Conservation (phyloP, 805 yeast species). For the Wickerhamiella dianesei region DNA sequence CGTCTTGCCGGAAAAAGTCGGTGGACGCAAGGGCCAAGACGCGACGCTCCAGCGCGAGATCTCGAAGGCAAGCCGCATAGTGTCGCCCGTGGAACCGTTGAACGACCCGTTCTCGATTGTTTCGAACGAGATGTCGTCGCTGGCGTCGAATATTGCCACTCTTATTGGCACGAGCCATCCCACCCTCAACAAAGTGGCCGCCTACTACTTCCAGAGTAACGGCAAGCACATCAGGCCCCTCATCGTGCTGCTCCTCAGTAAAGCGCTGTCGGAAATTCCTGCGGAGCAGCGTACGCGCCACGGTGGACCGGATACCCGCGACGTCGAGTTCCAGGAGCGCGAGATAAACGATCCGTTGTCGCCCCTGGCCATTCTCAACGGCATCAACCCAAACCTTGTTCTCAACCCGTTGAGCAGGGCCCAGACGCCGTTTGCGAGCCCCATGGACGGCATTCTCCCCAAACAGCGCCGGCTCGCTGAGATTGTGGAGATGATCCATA, state of each 20-base stretch:
- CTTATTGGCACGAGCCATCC: slow-evolving; percentile 92
- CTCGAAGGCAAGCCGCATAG: slow-evolving; percentile 21
- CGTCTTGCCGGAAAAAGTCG: neutral
- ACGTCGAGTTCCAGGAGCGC: slow-evolving; percentile 19
- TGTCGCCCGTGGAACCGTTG: slow-evolving; percentile 28
- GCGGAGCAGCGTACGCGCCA: slow-evolving; percentile 49
- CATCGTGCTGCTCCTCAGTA: slow-evolving; percentile 67
- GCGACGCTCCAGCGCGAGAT: slow-evolving; percentile 14
- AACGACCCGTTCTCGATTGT: slow-evolving; percentile 85
- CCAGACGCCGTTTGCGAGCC: slow-evolving; percentile 54
- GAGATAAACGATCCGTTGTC: slow-evolving; percentile 38
- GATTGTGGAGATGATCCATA: slow-evolving; percentile 96
- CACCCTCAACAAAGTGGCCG: slow-evolving; percentile 77
- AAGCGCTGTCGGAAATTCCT: slow-evolving; percentile 67
- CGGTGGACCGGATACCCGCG: slow-evolving; percentile 39
- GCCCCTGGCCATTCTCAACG: slow-evolving; percentile 74
- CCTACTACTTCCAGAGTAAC: slow-evolving; percentile 89
- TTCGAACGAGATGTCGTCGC: slow-evolving; percentile 78
- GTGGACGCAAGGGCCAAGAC: slow-evolving; percentile 4
- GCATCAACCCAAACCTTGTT: slow-evolving; percentile 68
- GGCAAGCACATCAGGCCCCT: slow-evolving; percentile 93
- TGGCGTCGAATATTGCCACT: slow-evolving; percentile 75
- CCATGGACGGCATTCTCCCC: slow-evolving; percentile 70
- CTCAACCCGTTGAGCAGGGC: slow-evolving; percentile 76
- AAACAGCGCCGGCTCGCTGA: slow-evolving; percentile 93